Base-by-base conservation (phyloP, 1,139 yeast species). In the Groenewaldozyma auringiensis region DNA sequence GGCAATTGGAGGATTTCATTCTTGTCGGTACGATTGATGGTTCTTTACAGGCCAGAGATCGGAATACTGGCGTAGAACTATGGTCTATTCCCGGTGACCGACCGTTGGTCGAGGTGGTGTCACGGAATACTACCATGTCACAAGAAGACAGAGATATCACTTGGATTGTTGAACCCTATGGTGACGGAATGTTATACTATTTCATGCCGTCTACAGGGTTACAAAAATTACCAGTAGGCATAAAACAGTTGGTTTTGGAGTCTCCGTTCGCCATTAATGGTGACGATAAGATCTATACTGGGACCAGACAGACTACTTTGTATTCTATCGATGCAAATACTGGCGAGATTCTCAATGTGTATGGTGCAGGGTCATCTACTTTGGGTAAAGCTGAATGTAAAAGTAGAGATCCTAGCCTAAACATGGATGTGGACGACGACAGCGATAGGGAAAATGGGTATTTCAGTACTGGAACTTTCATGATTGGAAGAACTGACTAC, bases 131-230 rank as follows among this genome's bases (percentile, higher is more conserved):
- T 3, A 48, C 58, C 4, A 34, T 53, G 2, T 31, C 42, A 4
- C 33, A 48, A 2, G 47, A 45, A 8, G 60, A 57, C 36, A 63
- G 58, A 42, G 57, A 39, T 29, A 55, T 72, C 36, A 70, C 72
- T 1, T 86, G 97, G 94, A 81, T 89, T 52, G 94, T 92, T 0
- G 98, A 92, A 57, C 98, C 98, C 0, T 77, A 75, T 54, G 82
- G 80, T 8, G 95, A 86, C 50, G 99, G 99, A 0, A 70, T 81
- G 0, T 69, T 92, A n/a, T 89, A 81, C 63, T 87, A 82, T 60
- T 89, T 89, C 65, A 81, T 87, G n/a, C 81, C 82, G 9, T 77
- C 75, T 37, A 71, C 67, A 35, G 97, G 97, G 0, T 67, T 92
- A 37, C 86, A 84, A 58, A 82, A 79, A 60, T 70, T 92, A 4